These are phyloP conservation scores for Raphidocelis subcapitata DNA, from an alignment of 139 green algal species.

Conservation along the genomic window DNA sequence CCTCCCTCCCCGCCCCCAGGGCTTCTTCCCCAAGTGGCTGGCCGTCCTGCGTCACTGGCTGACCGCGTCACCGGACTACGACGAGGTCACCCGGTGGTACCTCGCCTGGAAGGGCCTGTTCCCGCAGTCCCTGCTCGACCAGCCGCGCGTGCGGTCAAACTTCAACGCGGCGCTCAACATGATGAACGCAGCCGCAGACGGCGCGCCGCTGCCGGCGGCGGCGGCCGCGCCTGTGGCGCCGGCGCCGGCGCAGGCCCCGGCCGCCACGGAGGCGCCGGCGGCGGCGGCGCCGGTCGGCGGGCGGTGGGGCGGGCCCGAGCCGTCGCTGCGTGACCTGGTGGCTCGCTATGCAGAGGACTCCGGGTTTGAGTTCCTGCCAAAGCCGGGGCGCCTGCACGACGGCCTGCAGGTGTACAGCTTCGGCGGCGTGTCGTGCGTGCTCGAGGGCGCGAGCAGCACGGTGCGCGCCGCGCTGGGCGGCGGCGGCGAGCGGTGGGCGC, in stretches of 20 bases:
- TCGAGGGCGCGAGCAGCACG: constrained; percentile 70
- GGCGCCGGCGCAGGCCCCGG: neutral
- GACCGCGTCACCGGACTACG: constrained; percentile 67
- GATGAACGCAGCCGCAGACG: constrained; percentile 87
- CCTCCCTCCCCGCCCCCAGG: constrained; percentile 43
- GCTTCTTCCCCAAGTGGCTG: constrained; percentile 89
- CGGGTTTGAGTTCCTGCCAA: constrained; percentile 88
- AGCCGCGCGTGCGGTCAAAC: constrained; percentile 71
- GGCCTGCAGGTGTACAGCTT: constrained; percentile 93
- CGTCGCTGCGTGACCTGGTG: constrained; percentile 76
- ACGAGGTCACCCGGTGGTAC: constrained; percentile 94
- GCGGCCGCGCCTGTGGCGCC: neutral
- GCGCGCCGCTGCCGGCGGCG: constrained; percentile 21
- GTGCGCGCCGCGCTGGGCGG: constrained; percentile 73
- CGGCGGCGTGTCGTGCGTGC: constrained; percentile 78
- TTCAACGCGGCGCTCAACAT: constrained; percentile 81
- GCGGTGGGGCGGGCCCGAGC: constrained; percentile 21
- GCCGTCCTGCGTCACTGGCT: constrained; percentile 87
- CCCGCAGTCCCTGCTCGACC: constrained; percentile 60
- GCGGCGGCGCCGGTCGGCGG: constrained; percentile 1
- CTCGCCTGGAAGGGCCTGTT: constrained; percentile 87
- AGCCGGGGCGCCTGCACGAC: constrained; percentile 76
- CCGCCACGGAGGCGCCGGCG: neutral
- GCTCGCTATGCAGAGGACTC: constrained; percentile 80
- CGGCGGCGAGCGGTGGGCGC: constrained; percentile 59